Base-by-base conservation (phyloP, 2,329 filamentous ascomycete genomes). In the Plenodomus lindquistii region DNA sequence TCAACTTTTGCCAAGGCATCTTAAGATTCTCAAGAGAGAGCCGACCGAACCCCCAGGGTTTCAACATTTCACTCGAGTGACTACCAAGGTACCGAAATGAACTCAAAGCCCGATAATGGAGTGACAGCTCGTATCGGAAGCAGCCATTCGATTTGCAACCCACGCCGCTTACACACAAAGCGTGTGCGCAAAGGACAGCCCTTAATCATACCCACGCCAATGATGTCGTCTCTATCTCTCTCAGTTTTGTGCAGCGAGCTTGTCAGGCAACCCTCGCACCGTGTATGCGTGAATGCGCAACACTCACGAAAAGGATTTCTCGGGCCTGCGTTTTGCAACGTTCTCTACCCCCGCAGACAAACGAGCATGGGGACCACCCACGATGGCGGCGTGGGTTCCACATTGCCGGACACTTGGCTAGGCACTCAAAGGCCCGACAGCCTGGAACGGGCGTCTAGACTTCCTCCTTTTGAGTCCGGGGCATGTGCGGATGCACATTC, bases 351-450 rank as follows among this genome's bases (percentile, higher is more conserved):
- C 57, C 62, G 57, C 62, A 60, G 55, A 56, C 51, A 34, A 54
- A 50, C 48, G 48, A 59, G 45, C 58, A 65, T 59, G 60, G 61
- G 62, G 59, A 55, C 44, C 57, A 60, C 54, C 65, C 65, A 66
- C 59, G 48, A 65, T 63, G 59, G 55, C 61, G 64, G 66, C 63
- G 56, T 65, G 59, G 64, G 60, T 65, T 61, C 69, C 69, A 70
- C 62, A 59, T 55, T 61, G 59, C 56, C 67, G 66, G 64, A 66
- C 57, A 63, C 62, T 63, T 64, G 62, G 63, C 60, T 61, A 48
- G 50, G 52, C 48, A 8, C 46, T 48, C 52, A 53, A 35, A 54
- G 47, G 44, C 59, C 68, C 68, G 65, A 56, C 63, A 57, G 52
- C 59, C 42, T 65, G 68, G 68, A 48, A 62, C 52, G 54, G 63